These are phyloP conservation scores for Trifolium subterraneum DNA, from an alignment of 306 rosid genomes.

Conservation along the genomic window DNA sequence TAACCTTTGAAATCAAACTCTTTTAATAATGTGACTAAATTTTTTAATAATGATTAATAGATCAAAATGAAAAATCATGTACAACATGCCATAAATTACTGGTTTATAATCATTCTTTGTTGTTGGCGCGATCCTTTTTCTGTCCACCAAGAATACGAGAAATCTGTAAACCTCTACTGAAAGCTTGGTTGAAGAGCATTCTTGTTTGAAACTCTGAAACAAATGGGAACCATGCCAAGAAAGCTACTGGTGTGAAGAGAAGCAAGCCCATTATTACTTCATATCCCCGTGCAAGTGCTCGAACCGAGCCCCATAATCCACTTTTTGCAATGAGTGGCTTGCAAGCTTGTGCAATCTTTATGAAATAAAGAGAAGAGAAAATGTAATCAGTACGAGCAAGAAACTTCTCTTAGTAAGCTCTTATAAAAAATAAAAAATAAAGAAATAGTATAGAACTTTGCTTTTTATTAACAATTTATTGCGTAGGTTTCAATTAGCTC, in stretches of 20 bases:
- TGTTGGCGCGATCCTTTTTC: constrained; percentile 62
- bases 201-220: constrained; percentile 96
- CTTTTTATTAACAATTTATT: background rate
- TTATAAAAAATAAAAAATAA: background rate
- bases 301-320: constrained; percentile 75
- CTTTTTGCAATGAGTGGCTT: constrained; percentile 57
- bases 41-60: constrained; percentile 8
- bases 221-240: constrained; percentile 97
- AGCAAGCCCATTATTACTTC: constrained; percentile 86
- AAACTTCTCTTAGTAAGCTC: background rate
- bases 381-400: background rate
- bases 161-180: constrained; percentile 96
- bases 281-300: constrained; percentile 82
- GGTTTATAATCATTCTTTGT: constrained; percentile 60
- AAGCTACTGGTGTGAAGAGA: constrained; percentile 89
- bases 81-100: background rate
- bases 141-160: constrained; percentile 95
- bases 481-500: background rate
- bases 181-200: constrained; percentile 98
- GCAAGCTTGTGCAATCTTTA: constrained; percentile 93
- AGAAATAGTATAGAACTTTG: background rate
- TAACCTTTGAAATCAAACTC: constrained; percentile 26
- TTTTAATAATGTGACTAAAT: constrained; percentile 23
- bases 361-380: background rate
- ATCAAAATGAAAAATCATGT: constrained; percentile 4